Conservation (phyloP, 176 grass and related monocot genomes). For the Triticum timopheevii region DNA sequence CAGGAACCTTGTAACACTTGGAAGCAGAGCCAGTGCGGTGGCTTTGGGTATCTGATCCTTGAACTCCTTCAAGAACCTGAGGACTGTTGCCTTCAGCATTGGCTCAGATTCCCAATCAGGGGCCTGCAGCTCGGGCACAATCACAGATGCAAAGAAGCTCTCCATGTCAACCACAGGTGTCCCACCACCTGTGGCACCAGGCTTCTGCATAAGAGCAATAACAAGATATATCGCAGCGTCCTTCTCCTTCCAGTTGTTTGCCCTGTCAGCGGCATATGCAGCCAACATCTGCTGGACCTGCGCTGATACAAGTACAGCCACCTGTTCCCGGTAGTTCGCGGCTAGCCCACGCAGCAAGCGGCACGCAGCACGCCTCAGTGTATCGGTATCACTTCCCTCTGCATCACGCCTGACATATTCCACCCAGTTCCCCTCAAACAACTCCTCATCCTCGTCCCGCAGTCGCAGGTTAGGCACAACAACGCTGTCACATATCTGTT, state of each 20-base stretch:
- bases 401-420: conserved; percentile 94
- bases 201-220: conserved; percentile 77
- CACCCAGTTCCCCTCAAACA: conserved; percentile 89
- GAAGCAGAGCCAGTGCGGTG: conserved; percentile 53
- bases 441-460: conserved; percentile 90
- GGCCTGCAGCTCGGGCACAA: conserved; percentile 77
- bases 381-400: conserved; percentile 89
- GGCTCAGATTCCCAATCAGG: conserved; percentile 68
- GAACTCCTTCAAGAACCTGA: conserved; percentile 97
- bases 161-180: conserved; percentile 79
- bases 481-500: conserved; percentile 83
- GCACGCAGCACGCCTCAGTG: conserved; percentile 78
- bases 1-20: conserved; percentile 71
- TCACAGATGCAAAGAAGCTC: conserved; percentile 90
- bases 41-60: conserved; percentile 83
- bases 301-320: conserved; percentile 57
- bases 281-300: conserved; percentile 91
- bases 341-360: conserved; percentile 80
- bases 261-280: conserved; percentile 54
- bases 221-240: conserved; percentile 95
- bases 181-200: conserved; percentile 56
- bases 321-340: conserved; percentile 81
- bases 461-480: conserved; percentile 91
- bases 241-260: conserved; percentile 93
- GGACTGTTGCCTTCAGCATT: conserved; percentile 89